These are phyloP conservation scores for Hypoxylon sp. DNA, from an alignment of 2,329 filamentous ascomycete species.

Conservation along the genomic window DNA sequence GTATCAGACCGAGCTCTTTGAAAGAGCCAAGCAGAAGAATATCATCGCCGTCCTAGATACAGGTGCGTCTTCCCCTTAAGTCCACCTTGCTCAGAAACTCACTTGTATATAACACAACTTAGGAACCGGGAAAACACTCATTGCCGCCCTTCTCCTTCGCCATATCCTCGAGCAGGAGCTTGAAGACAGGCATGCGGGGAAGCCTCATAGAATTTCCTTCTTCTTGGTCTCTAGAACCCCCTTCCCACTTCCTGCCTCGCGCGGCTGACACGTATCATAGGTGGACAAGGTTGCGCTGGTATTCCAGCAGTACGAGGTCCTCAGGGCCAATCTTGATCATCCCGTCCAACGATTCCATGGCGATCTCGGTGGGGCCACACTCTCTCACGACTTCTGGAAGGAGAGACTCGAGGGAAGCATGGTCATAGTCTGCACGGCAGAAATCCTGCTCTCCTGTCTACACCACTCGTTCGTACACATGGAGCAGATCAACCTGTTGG, in stretches of 20 bases:
- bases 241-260: neutral
- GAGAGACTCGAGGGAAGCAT: conserved; percentile 69
- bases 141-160: conserved; percentile 84
- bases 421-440: conserved; percentile 91
- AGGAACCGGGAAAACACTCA: conserved; percentile 96
- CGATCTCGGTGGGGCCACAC: conserved; percentile 60
- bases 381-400: conserved; percentile 58
- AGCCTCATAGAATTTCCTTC: conserved; percentile 74
- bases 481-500: conserved; percentile 82
- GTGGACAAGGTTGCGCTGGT: conserved; percentile 89
- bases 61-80: conserved; percentile 56
- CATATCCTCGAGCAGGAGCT: conserved; percentile 81
- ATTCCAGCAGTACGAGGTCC: conserved; percentile 85
- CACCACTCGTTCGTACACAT: conserved; percentile 82
- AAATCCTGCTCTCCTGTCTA: conserved; percentile 81
- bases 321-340: conserved; percentile 82
- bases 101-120: conserved; percentile 10
- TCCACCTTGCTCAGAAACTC: conserved; percentile 4
- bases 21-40: conserved; percentile 83
- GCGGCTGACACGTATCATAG: conserved; percentile 48
- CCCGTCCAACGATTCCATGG: conserved; percentile 79
- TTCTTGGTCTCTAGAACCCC: conserved; percentile 71
- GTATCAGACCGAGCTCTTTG: conserved; percentile 92
- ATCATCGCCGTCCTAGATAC: conserved; percentile 94
- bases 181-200: conserved; percentile 68